Base-by-base conservation (phyloP, 2,329 filamentous ascomycete genomes). In the Lasiodiplodia sp. region DNA sequence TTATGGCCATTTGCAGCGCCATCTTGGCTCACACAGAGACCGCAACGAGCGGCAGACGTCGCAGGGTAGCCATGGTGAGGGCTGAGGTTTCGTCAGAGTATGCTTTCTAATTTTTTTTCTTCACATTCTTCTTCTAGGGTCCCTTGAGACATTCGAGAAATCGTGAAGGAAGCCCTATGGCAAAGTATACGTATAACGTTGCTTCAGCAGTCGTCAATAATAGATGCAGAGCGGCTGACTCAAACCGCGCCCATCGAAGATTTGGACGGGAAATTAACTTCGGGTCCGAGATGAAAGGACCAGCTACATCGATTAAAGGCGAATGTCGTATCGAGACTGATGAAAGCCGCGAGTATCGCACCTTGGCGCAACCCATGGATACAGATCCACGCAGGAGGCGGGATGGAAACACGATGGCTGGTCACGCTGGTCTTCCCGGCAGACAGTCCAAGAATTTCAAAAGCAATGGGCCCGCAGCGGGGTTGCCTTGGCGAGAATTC, bases 401-500 rank as follows among this genome's bases (percentile, higher is more conserved):
- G 12, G 14, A 12, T 16, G 16, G 38, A 44, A 18, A 44, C 5
- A 18, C 38, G 38, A 14, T 16, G 38, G 5, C 18, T 34, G 28
- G 28, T 14, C 38, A 31, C 23, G 47, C 4, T 10, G 34, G 25
- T 3, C 23, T 31, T n/a, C 34, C 8, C 14, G 23, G 14, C 23
- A 58, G 38, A 57, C 8, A 38, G 38, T 28, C 34, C 40, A 18
- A 16, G 57, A n/a, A 8, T 44, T 38, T 60, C 56, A 60, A 21
- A 38, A 14, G 40, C 58, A n/a, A 11, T 16, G 25, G 31, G 31
- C 31, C 31, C 16, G 10, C 37, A 28, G 12, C 6, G n/a, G 23
- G 25, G 47, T 51, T 21, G 28, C 21, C 60, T 52, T 64, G 60
- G 60, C 47, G n/a, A 37, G 28, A 62, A 62, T 7, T 28, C n/a